Evolutionary conservation across 345 rosid species (phyloP).

Genomic region (Acer negundo): DNA sequence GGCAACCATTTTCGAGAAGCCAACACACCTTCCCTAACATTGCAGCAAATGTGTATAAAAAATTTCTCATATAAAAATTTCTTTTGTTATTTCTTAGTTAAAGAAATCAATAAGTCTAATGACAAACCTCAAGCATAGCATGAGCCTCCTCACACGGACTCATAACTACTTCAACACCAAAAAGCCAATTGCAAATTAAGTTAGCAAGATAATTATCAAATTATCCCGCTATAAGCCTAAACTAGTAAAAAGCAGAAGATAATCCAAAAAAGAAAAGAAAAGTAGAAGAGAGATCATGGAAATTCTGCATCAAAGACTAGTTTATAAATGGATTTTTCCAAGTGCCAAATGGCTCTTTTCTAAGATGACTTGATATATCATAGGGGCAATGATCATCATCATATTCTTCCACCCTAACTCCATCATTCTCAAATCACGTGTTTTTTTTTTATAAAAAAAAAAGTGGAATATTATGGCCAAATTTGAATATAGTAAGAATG

Average conservation of each 20-base stretch:
- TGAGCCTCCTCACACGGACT: slow-evolving; percentile 23
- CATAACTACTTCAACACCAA: slow-evolving; percentile 29
- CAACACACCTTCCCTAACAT: slow-evolving; percentile 81
- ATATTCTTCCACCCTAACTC: too few relatives aligned
- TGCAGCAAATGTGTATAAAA: not conserved
- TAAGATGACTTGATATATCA: too few relatives aligned
- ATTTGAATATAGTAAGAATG: too few relatives aligned
- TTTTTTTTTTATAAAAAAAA: too few relatives aligned
- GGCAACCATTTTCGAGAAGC: slow-evolving; percentile 78
- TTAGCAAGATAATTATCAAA: not conserved
- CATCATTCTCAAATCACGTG: too few relatives aligned
- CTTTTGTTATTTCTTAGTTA: too few relatives aligned
- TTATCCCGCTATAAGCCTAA: not conserved
- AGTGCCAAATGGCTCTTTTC: too few relatives aligned
- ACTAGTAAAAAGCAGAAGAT: not conserved
- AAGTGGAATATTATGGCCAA: too few relatives aligned
- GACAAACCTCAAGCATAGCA: slow-evolving; percentile 37
- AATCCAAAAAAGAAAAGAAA: too few relatives aligned
- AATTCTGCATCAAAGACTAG: not conserved
- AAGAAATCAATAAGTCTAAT: slow-evolving; percentile 11
- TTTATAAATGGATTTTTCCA: too few relatives aligned
- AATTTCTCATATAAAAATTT: not conserved
- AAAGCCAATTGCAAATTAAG: slow-evolving; percentile 5
- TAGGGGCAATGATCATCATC: too few relatives aligned
- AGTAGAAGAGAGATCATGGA: not conserved